A percentile compares a stretch with the other conserved stretches of the same genome.
Evolutionary conservation across 176 grass and related monocot genomes (phyloP).

Genomic region (Chrysopogon serrulatus): DNA sequence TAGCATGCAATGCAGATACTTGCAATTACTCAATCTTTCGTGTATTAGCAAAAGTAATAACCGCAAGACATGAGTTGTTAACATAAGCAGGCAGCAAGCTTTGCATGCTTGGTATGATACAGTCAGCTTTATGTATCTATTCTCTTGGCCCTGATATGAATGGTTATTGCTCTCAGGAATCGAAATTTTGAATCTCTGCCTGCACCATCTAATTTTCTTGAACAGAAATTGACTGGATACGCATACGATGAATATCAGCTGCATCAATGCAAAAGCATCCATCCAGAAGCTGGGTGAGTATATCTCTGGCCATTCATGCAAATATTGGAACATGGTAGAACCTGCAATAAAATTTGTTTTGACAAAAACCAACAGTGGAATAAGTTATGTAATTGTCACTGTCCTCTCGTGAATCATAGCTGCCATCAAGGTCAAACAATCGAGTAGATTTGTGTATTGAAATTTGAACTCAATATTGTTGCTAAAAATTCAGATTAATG

Average conservation of each 20-base stretch:
- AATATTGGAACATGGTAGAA: conserved; percentile 20
- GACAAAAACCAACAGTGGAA: background rate
- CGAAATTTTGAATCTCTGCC: conserved; percentile 24
- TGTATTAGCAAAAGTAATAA: conserved; percentile 34
- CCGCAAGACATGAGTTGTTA: conserved; percentile 37
- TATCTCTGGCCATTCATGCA: conserved; percentile 59
- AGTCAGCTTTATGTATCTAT: conserved; percentile 25
- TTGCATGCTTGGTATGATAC: conserved; percentile 59
- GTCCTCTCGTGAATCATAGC: background rate
- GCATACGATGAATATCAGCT: conserved; percentile 50
- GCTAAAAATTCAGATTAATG: background rate
- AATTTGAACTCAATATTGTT: background rate
- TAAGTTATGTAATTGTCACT: background rate
- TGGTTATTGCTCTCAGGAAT: conserved; percentile 19
- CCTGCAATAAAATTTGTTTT: conserved; percentile 25
- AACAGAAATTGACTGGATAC: conserved; percentile 40
- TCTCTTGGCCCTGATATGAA: conserved; percentile 9
- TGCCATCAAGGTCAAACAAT: background rate
- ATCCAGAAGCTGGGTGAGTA: conserved; percentile 64
- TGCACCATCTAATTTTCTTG: conserved; percentile 34
- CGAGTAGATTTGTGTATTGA: background rate
- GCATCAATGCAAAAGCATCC: conserved; percentile 35
- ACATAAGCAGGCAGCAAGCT: conserved; percentile 64
- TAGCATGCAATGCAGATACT: conserved; percentile 27
- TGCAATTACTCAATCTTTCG: conserved; percentile 30